Base-by-base conservation (phyloP, 257 asterid species). In the Fraxinus excelsior region DNA sequence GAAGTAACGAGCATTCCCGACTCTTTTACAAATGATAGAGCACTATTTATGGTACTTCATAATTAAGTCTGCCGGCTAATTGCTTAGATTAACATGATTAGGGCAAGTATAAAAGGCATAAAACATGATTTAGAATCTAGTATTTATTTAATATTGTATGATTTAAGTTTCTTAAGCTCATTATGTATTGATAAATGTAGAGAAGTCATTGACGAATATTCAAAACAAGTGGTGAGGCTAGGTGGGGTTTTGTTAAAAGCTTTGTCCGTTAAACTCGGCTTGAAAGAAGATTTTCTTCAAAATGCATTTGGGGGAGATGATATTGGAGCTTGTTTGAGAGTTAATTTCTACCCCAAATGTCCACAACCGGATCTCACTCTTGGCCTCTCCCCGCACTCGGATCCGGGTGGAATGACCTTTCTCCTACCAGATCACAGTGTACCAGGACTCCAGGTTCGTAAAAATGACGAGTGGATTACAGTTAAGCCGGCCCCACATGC, bases 321-420 rank as follows among this genome's bases (percentile, higher is more conserved):
- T 73, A 71, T 91, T 21, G 98, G 98, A 62, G 96, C 98, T 0
- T 94, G 97, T 80, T 79, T 94, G 16, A 87, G 98, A 79, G 96
- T 92, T 13, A 94, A 90, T 51, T 94, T 87, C 66, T 94, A 94
- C 72, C 98, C 98, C 4, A 94, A 86, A 76, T 94, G 98, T 19
- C 98, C 98, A 0, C 90, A 88, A n/a, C 98, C 98, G 10, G 96
- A 92, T 19, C 64, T 94, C 34, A 80, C 97, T 29, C 88, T 94
- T 3, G 98, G 98, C 16, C 87, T 94, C 7, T 90, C 97, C 0
- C 64, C 97, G 3, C 98, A 94, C 82, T 92, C 98, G 18, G 97
- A 94, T 78, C 98, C 97, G 7, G 97, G 97, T 3, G 98, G 98
- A 4, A 78, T 94, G 88, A 92, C 98, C 10, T 60, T 94, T 68